Percentiles rank a stretch among this genome's conserved stretches.
Evolutionary conservation across 345 rosid genomes (phyloP).

Genomic region (Eucalyptus sideroxylon): DNA sequence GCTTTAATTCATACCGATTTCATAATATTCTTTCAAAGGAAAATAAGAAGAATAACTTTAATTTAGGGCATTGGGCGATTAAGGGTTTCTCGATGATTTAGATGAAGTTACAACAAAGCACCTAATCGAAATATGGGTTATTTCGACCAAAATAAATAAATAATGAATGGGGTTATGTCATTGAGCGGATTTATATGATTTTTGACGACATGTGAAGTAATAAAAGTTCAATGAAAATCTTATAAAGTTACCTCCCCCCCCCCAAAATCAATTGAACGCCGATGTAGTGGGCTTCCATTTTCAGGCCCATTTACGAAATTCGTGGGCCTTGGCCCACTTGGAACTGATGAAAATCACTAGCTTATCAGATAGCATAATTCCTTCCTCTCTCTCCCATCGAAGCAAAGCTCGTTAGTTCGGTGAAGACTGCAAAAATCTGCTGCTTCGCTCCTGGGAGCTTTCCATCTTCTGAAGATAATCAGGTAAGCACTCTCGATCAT

Average conservation of each 20-base stretch:
- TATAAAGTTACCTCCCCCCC: neutral
- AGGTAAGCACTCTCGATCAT: neutral
- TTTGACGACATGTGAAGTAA: neutral
- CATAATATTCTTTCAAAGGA: neutral
- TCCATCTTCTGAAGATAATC: neutral
- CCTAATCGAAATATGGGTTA: neutral
- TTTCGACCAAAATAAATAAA: no score
- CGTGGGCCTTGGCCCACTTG: neutral
- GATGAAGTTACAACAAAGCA: neutral
- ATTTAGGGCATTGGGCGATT: accelerated
- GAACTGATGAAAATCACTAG: neutral
- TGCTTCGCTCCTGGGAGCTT: neutral
- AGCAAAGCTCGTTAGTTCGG: neutral
- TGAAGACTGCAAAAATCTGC: neutral
- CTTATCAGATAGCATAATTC: neutral
- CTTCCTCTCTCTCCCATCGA: neutral
- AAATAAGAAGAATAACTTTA: neutral
- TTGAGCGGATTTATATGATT: neutral
- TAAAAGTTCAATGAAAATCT: neutral
- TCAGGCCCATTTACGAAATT: neutral
- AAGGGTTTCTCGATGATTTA: accelerated
- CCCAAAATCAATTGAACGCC: neutral
- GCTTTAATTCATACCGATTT: neutral
- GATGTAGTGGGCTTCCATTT: neutral
- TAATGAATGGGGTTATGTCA: neutral